phyloP scores from a whole-genome alignment of 2,329 filamentous ascomycete species.

The Neurospora crassa region DNA sequence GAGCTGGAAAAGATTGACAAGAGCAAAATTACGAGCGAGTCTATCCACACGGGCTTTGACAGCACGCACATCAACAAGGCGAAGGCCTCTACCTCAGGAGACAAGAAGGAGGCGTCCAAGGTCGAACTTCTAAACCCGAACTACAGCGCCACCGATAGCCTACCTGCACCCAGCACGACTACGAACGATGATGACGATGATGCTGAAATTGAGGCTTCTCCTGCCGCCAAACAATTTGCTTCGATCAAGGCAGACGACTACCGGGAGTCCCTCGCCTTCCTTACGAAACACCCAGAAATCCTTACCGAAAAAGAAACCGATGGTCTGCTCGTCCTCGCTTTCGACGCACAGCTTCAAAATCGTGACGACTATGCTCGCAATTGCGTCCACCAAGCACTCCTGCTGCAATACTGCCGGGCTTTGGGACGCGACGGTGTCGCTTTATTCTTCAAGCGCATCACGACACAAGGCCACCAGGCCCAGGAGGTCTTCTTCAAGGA shows the following conservation, averaged over 20 bases:
- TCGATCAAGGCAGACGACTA: constrained; percentile 71
- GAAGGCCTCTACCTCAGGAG: constrained; percentile 25
- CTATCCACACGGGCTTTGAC: constrained; percentile 81
- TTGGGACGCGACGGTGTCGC: constrained; percentile 80
- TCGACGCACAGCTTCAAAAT: constrained; percentile 73
- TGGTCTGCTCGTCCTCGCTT: constrained; percentile 81
- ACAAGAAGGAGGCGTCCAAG: constrained; percentile 38
- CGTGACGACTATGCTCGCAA: constrained; percentile 70
- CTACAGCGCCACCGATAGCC: constrained; percentile 26
- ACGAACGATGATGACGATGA: constrained; percentile 53
- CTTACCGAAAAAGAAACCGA: constrained; percentile 82
- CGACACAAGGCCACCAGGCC: constrained; percentile 79
- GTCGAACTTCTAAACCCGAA: constrained; percentile 72
- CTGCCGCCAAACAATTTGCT: constrained; percentile 71
- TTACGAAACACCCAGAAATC: constrained; percentile 68
- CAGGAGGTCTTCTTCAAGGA: constrained; percentile 88
- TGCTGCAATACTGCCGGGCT: constrained; percentile 90
- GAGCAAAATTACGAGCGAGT: constrained; percentile 89
- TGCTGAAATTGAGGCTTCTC: constrained; percentile 65
- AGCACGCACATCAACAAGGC: constrained; percentile 70
- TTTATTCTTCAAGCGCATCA: constrained; percentile 94
- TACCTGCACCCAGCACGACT: constrained; percentile 20
- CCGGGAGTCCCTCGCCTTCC: constrained; percentile 61
- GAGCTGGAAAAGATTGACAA: constrained; percentile 78
- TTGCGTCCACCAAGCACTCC: constrained; percentile 85